Evolutionary conservation across 306 rosid genomes (phyloP), one percentile per base, ranked within the genome.

Genomic region (Dryas drummondii): DNA sequence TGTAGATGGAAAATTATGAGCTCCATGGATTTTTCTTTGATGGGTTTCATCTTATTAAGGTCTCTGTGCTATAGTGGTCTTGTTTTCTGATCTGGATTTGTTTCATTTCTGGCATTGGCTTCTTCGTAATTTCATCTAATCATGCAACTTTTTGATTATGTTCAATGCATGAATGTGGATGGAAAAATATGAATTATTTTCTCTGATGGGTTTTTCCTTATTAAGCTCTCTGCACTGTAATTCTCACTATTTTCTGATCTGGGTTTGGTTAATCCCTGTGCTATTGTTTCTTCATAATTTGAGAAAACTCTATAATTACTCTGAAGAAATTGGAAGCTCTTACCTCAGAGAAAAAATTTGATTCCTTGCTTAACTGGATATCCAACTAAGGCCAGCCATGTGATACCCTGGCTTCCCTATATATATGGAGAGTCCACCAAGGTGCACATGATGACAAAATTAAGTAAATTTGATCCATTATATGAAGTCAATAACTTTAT

Each of bases 321-420:
- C 49, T n/a, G 42, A 14, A 63, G 32, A 19, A 50, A 22, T 15
- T 63, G 46, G 26, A 15, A 26, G 26, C 48, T 27, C 11, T 4
- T 9, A 51, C 17, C 66, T 60, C 66, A 6, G 5, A 17, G 37
- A 27, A 60, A 26, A 51, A 5, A 11, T 51, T 51, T 51, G 13
- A 51, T 14, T 45, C 48, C 53, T 66, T 48, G 22, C 22, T 22
- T 22, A 22, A 22, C 22, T 22, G 22, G 22, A 22, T 22, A 40
- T 55, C 52, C 78, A 76, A 59, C 52, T n/a, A 70, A 71, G 56
- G 52, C 75, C 79, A 72, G 85, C 81, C 74, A 72, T 71, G 48
- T 72, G 75, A 45, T 73, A 17, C 19, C 17, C 61, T 22, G 40
- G 72, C 62, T 47, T 70, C 37, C 49, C 11, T 41, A 48, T 42